These are phyloP conservation scores for Agaricus sinodeliciosus DNA, from an alignment of 768 basidiomycete genomes.

Conservation along the genomic window DNA sequence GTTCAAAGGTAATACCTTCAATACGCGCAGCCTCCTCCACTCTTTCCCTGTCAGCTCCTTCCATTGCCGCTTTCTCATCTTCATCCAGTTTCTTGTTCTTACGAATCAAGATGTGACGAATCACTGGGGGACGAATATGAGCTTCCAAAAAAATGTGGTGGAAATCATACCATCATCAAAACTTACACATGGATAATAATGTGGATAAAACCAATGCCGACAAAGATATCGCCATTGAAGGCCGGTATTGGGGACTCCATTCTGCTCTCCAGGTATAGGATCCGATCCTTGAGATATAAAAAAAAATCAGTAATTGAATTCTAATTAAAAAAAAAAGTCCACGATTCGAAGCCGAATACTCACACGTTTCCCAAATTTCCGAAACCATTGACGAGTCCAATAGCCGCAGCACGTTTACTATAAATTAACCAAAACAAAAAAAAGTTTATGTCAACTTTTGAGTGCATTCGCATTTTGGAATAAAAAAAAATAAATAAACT, in stretches of 20 bases:
- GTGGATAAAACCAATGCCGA: slow-evolving; percentile 28
- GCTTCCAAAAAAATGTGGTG: background rate
- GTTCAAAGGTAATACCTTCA: slow-evolving; percentile 53
- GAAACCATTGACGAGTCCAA: slow-evolving; percentile 50
- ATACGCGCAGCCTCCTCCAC: slow-evolving; percentile 53
- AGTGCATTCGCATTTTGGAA: too few species aligned
- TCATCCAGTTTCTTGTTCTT: slow-evolving; percentile 46
- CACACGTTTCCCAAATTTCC: slow-evolving; percentile 51
- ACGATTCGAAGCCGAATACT: too few species aligned
- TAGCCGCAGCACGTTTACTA: slow-evolving; percentile 42
- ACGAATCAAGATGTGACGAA: slow-evolving; percentile 39
- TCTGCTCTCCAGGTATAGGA: slow-evolving; percentile 50
- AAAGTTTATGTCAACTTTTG: too few species aligned
- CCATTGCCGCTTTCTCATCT: slow-evolving; percentile 37
- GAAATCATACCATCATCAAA: background rate
- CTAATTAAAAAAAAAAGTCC: too few species aligned
- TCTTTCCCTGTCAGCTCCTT: slow-evolving; percentile 38
- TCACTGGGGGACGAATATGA: slow-evolving; percentile 22
- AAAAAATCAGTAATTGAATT: too few species aligned
- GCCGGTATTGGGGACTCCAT: slow-evolving; percentile 56
- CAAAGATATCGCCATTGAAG: slow-evolving; percentile 44
- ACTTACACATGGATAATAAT: slow-evolving; percentile 25
- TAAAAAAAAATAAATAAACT: too few species aligned
- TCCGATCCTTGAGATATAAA: slow-evolving; percentile 34
- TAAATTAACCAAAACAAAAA: too few species aligned